phyloP scores from a whole-genome alignment of 495 filamentous ascomycete species.

The Immersiella caudata region DNA sequence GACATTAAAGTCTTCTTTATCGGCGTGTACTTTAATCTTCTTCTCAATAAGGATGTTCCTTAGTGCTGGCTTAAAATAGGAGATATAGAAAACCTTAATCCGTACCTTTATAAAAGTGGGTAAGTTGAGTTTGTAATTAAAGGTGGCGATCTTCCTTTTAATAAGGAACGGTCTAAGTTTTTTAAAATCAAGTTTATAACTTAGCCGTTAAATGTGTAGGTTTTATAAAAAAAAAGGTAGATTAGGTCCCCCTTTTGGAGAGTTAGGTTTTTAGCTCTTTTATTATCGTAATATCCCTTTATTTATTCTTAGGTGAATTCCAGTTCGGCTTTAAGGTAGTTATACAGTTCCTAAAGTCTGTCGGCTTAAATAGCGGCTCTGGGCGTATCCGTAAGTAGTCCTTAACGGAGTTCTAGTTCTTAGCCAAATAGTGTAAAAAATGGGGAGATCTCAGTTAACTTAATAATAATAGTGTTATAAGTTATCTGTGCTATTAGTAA shows the following conservation, averaged over 20 bases:
- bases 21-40: not conserved
- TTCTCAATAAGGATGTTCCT: not conserved
- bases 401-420: not conserved
- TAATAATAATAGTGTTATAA: not conserved
- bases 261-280: not conserved
- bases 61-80: not conserved
- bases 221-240: not conserved
- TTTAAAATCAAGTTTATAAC: not conserved
- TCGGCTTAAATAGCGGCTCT: not conserved
- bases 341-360: not conserved
- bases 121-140: not conserved
- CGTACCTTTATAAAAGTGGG: not conserved
- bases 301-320: not conserved
- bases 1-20: slow-evolving; percentile 8
- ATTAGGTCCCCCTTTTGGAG: not conserved
- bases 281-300: not conserved
- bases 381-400: not conserved
- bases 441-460: not conserved
- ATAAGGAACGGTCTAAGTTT: not conserved
- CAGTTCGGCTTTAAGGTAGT: not conserved
- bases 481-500: slow-evolving; percentile 11
- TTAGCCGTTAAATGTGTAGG: not conserved
- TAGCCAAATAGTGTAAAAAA: not conserved
- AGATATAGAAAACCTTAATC: slow-evolving; percentile 1
- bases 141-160: not conserved